Base-by-base conservation (phyloP, 2,329 filamentous ascomycete genomes). In the Ophiosphaerella korrae region DNA sequence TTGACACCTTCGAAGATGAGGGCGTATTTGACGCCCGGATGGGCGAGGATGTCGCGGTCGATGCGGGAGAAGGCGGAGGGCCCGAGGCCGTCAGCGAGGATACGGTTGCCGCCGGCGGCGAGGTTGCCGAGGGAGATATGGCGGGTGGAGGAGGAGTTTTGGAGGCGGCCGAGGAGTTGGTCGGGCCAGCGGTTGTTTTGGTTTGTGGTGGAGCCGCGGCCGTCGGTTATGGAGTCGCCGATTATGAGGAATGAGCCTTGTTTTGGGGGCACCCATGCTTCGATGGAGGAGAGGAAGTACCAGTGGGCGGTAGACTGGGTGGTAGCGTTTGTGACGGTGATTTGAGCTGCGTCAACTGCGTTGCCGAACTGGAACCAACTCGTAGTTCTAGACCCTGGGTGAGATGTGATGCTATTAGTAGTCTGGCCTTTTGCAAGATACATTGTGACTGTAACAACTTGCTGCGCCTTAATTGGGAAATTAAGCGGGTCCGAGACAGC, bases 1-100 rank as follows among this genome's bases (percentile, higher is more conserved):
- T 67, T 67, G 29, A 88, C 84, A n/a, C 86, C 86, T 68, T 87
- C 83, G 64, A 88, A 89, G 36, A 88, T 77, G 74, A 89, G 79
- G n/a, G 82, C 81, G 61, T 85, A 88, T 58, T 77, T 77, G 1
- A 85, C 80, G 4, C 82, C 82, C 0, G 81, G 76, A 14, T 84
- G 81, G 0, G 80, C 68, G 2, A 89, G 76, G 2, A 86, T 81
- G 62, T 89, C 86, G 13, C 86, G 80, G 63, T 86, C 81, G 57
- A 88, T 80, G 5, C 85, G 81, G 36, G 78, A 75, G 18, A 88
- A 72, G 0, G 84, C 79, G 18, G 82, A 83, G 3, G 86, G 86
- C 0, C 86, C 86, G 0, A 87, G 76, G 0, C 86, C 82, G 44
- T 86, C 84, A 7, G 73, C 72, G 0, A 89, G 77, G 1, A 89